Percentiles rank a stretch among this genome's conserved stretches.
Conservation (phyloP, 2,329 filamentous ascomycete species). For the Fusarium luffae region DNA sequence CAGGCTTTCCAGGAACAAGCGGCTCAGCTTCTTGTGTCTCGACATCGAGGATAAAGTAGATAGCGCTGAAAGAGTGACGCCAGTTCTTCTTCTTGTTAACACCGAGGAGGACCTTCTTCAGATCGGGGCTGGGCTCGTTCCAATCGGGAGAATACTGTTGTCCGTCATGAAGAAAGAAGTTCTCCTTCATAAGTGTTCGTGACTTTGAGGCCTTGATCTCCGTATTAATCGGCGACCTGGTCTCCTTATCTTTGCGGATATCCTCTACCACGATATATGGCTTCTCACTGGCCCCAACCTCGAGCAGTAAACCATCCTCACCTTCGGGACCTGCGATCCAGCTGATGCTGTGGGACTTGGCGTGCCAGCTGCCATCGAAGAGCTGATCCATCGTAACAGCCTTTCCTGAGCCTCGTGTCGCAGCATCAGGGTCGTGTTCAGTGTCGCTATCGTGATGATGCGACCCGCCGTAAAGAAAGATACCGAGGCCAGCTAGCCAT, state of each 20-base stretch:
- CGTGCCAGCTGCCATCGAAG: conserved; percentile 71
- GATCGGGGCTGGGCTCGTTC: conserved; percentile 81
- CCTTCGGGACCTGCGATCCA: conserved; percentile 82
- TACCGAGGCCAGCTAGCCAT: conserved; percentile 75
- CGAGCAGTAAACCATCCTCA: conserved; percentile 86
- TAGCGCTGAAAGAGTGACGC: conserved; percentile 87
- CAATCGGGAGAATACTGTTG: conserved; percentile 66
- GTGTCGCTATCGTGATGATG: conserved; percentile 72
- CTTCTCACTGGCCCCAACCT: conserved; percentile 71
- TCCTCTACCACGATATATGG: conserved; percentile 89
- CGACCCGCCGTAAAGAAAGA: conserved; percentile 73
- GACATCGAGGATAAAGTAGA: conserved; percentile 95
- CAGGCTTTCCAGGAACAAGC: conserved; percentile 74
- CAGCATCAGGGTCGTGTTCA: conserved; percentile 76
- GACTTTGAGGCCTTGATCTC: conserved; percentile 57
- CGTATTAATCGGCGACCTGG: conserved; percentile 50
- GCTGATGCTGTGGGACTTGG: conserved; percentile 73
- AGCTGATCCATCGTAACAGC: conserved; percentile 79
- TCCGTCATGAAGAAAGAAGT: conserved; percentile 69
- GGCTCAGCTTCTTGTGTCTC: conserved; percentile 80
- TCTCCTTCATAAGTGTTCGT: conserved; percentile 79
- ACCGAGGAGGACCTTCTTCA: conserved; percentile 87
- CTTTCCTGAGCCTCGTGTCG: conserved; percentile 73
- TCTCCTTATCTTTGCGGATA: conserved; percentile 65
- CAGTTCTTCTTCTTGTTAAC: conserved; percentile 81